Base-by-base conservation (phyloP, 345 rosid genomes). In the Salix viminalis region DNA sequence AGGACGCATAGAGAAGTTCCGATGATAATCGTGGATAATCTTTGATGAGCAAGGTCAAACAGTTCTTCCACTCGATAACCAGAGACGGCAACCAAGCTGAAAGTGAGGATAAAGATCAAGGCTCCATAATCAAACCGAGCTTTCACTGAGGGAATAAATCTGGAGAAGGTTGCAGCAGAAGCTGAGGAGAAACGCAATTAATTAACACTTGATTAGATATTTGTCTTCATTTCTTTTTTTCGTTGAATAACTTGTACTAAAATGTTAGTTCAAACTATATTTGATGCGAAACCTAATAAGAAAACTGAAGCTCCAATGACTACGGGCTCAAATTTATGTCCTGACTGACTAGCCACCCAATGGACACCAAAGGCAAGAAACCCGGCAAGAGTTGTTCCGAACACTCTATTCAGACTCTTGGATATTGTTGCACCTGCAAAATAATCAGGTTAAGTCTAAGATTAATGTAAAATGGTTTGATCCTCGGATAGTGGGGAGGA, bases 91-190 rank as follows among this genome's bases (percentile, higher is more conserved):
- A 86, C 80, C 46, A 84, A 68, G 79, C 86, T 76, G 78, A 86
- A 86, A 23, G 89, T 86, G 50, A 86, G 87, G 71, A 86, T 84
- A 58, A 86, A 86, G 80, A 86, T 86, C 84, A 83, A 13, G 67
- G 78, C 75, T 7, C 89, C 89, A 70, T 86, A 86, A 65, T 86
- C 89, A 12, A 82, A 86, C 74, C 73, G 65, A 7, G 76, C 79
- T 62, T 79, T 86, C 9, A 83, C 69, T 11, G 82, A 54, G 23
- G 89, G 87, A 37, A 86, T 79, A 65, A 81, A 83, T 82, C 86
- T 77, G 1, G 83, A 77, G 72, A 85, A 86, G 7, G 89, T 86
- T 34, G 86, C 83, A 15, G 87, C 79, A 58, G 84, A 73, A 58
- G 84, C 89, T 84, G 82, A 64, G 71, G 30, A 61, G 61, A 74